Conservation (phyloP, 148 eudicot genomes). For the Selenicereus undatus region DNA sequence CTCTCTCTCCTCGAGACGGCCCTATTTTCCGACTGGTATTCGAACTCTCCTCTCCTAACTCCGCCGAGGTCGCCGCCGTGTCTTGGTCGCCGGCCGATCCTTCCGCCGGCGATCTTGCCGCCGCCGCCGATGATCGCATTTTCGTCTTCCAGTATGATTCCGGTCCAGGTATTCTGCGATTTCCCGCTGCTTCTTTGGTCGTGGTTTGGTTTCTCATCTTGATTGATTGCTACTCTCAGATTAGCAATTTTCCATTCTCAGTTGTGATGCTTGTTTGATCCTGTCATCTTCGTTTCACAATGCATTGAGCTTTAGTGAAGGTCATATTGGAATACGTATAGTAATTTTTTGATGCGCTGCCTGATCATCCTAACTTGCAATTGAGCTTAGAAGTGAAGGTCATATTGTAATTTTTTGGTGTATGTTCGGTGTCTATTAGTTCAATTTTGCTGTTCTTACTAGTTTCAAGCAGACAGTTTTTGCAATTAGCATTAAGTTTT, state of each 20-base stretch:
- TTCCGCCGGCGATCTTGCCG: conserved; percentile 69
- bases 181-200: background rate
- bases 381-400: too few relatives aligned
- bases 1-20: conserved; percentile 48
- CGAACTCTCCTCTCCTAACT: conserved; percentile 38
- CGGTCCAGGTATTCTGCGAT: conserved; percentile 32
- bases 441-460: too few relatives aligned
- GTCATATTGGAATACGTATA: background rate
- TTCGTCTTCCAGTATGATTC: conserved; percentile 45
- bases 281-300: too few relatives aligned
- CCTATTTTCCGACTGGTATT: conserved; percentile 66
- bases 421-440: too few relatives aligned
- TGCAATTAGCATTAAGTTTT: too few relatives aligned
- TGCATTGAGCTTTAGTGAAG: background rate
- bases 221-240: background rate
- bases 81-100: conserved; percentile 62
- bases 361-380: too few relatives aligned
- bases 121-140: conserved; percentile 44
- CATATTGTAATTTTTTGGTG: too few relatives aligned
- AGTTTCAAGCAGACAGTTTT: too few relatives aligned
- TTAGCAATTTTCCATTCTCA: too few relatives aligned
- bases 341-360: too few relatives aligned
- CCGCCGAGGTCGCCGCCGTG: conserved; percentile 47
- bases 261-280: too few relatives aligned
- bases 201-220: background rate